These are phyloP conservation scores for Colletotrichum abscissum DNA, from an alignment of 2,329 filamentous ascomycete species.

Conservation along the genomic window DNA sequence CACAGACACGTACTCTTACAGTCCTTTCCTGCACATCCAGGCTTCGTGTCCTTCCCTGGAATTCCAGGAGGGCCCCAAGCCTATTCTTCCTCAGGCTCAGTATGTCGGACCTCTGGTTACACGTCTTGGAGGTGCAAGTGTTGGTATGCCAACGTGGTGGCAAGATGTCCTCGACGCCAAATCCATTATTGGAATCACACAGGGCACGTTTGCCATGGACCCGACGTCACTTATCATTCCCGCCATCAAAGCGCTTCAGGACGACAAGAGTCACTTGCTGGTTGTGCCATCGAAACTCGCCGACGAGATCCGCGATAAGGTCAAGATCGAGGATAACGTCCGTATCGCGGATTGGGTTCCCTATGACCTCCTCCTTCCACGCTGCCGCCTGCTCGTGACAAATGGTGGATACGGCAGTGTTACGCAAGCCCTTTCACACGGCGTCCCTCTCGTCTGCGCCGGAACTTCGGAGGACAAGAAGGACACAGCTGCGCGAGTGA, in stretches of 20 bases:
- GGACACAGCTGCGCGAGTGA: constrained; percentile 48
- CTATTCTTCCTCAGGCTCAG: constrained; percentile 34
- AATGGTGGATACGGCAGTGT: constrained; percentile 52
- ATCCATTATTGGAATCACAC: constrained; percentile 49
- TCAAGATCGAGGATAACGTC: constrained; percentile 42
- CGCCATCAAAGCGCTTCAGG: constrained; percentile 46
- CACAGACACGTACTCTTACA: constrained; percentile 48
- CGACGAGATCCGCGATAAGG: constrained; percentile 39
- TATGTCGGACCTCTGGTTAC: constrained; percentile 51
- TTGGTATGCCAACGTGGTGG: constrained; percentile 47
- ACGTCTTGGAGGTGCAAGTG: constrained; percentile 17
- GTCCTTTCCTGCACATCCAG: constrained; percentile 51
- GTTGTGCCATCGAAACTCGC: constrained; percentile 47
- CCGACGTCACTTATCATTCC: constrained; percentile 51
- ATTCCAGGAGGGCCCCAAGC: constrained; percentile 43
- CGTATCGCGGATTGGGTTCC: constrained; percentile 49
- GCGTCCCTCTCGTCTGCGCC: constrained; percentile 48
- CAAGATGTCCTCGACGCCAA: constrained; percentile 41
- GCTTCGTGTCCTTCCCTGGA: constrained; percentile 48
- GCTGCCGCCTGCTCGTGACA: constrained; percentile 47
- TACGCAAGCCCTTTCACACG: constrained; percentile 49
- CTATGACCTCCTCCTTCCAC: constrained; percentile 48
- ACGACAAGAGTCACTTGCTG: constrained; percentile 42
- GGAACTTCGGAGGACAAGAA: constrained; percentile 51
- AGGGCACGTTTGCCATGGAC: constrained; percentile 51